phyloP scores from a whole-genome alignment of 805 yeast species.

The Lipomyces anomalus region DNA sequence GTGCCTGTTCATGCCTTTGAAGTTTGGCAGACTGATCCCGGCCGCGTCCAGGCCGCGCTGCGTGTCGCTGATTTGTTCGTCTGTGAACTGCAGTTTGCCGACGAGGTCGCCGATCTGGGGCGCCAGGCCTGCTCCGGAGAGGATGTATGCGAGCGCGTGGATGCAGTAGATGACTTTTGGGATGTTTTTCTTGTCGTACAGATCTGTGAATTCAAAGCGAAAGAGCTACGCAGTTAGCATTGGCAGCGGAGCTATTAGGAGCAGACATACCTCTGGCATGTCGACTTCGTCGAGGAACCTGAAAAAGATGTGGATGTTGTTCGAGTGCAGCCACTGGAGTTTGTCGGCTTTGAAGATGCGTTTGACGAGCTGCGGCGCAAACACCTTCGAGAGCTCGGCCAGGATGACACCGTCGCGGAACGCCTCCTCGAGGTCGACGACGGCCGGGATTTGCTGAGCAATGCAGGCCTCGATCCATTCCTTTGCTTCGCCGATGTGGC shows the following conservation, averaged over 20 bases:
- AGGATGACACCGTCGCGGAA: conserved; percentile 79
- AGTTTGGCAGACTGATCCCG: conserved; percentile 72
- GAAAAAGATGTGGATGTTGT: conserved; percentile 82
- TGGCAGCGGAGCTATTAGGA: not conserved
- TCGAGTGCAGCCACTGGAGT: conserved; percentile 83
- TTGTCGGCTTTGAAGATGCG: conserved; percentile 48
- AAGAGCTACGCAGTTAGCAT: conserved; percentile 36
- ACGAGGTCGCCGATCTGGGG: conserved; percentile 51
- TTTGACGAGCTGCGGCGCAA: conserved; percentile 60
- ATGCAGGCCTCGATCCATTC: conserved; percentile 68
- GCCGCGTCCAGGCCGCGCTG: conserved; percentile 56
- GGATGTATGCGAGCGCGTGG: conserved; percentile 76
- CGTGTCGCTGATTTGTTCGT: conserved; percentile 62
- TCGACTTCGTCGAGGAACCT: conserved; percentile 57
- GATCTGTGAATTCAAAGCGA: conserved; percentile 84
- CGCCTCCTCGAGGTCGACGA: conserved; percentile 56
- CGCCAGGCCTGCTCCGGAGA: conserved; percentile 51
- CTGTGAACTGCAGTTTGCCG: conserved; percentile 56
- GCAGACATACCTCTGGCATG: conserved; percentile 60
- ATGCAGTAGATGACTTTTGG: conserved; percentile 92
- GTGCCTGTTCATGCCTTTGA: conserved; percentile 48
- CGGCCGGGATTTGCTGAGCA: conserved; percentile 51
- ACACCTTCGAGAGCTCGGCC: conserved; percentile 68
- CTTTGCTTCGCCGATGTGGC: conserved; percentile 76
- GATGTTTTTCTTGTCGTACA: conserved; percentile 83